Evolutionary conservation across 2,329 filamentous ascomycete species (phyloP).

Genomic region (Ambrosiella xylebori): DNA sequence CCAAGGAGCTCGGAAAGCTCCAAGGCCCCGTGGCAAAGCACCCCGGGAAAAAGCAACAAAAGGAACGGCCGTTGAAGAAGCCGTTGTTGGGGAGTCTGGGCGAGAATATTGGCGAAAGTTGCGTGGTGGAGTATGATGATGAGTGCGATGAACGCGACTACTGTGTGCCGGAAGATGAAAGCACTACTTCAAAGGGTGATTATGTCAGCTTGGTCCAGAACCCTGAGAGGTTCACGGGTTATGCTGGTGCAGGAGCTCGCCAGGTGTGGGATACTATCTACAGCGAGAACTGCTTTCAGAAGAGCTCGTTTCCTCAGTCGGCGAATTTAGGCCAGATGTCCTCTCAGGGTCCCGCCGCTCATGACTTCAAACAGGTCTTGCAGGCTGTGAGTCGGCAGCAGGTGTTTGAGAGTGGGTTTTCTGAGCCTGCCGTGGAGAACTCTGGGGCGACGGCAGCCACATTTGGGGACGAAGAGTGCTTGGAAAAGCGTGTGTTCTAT

Average conservation of each 20-base stretch:
- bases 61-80: slow-evolving; percentile 44
- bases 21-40: slow-evolving; percentile 84
- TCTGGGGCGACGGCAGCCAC: slow-evolving; percentile 39
- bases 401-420: slow-evolving; percentile 38
- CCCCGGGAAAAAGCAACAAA: slow-evolving; percentile 57
- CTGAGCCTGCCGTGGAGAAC: slow-evolving; percentile 27
- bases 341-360: slow-evolving; percentile 32
- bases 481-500: slow-evolving; percentile 98
- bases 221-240: slow-evolving; percentile 61
- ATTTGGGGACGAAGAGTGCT: slow-evolving; percentile 74
- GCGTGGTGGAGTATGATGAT: slow-evolving; percentile 92
- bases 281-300: slow-evolving; percentile 86
- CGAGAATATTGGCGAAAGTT: slow-evolving; percentile 80
- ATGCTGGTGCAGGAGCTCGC: slow-evolving; percentile 64
- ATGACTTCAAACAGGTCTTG: slow-evolving; percentile 45
- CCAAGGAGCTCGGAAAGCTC: slow-evolving; percentile 79
- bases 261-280: slow-evolving; percentile 97
- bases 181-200: slow-evolving; percentile 70
- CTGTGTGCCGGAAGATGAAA: slow-evolving; percentile 89
- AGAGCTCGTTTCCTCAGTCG: slow-evolving; percentile 43
- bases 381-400: slow-evolving; percentile 42
- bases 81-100: slow-evolving; percentile 73
- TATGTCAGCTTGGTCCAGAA: slow-evolving; percentile 25
- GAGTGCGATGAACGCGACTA: slow-evolving; percentile 95
- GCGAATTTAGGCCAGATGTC: slow-evolving; percentile 32